phyloP scores from a whole-genome alignment of 305 asterid species.

The Fraxinus angustifolia region DNA sequence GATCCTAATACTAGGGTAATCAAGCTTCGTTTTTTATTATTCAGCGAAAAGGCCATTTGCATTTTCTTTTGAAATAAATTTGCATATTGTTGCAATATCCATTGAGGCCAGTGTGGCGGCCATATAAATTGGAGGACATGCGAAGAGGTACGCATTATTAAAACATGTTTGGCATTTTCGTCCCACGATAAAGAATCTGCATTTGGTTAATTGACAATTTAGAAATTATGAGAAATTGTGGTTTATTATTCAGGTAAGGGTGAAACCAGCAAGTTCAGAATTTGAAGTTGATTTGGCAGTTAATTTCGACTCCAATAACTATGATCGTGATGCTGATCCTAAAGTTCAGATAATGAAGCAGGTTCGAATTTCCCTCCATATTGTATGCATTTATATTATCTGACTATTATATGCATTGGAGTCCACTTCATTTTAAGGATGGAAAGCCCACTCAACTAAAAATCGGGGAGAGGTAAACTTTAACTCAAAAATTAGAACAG shows the following conservation, averaged over 20 bases:
- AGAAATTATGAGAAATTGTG: slow-evolving; percentile 10
- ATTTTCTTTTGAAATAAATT: background rate
- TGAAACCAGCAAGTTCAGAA: slow-evolving; percentile 51
- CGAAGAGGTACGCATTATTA: slow-evolving; percentile 49
- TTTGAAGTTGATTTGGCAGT: slow-evolving; percentile 71
- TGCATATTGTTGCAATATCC: slow-evolving; percentile 46
- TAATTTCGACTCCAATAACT: slow-evolving; percentile 61
- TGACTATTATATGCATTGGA: background rate
- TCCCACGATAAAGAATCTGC: background rate
- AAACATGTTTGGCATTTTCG: background rate
- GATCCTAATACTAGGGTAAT: slow-evolving; percentile 48
- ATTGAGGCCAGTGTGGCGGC: slow-evolving; percentile 73
- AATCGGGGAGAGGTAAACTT: background rate
- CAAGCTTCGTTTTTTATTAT: background rate
- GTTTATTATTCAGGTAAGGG: slow-evolving; percentile 58
- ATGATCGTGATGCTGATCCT: slow-evolving; percentile 46
- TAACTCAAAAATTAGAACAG: background rate
- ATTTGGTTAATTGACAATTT: background rate
- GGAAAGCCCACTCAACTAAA: slow-evolving; percentile 10
- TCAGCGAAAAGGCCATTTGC: background rate
- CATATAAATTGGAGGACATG: slow-evolving; percentile 77
- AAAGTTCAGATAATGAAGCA: slow-evolving; percentile 40
- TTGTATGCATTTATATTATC: background rate
- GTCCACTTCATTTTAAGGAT: background rate
- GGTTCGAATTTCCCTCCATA: slow-evolving; percentile 30